phyloP scores from a whole-genome alignment of 2,329 filamentous ascomycete genomes.

The Eutypella sp. region DNA sequence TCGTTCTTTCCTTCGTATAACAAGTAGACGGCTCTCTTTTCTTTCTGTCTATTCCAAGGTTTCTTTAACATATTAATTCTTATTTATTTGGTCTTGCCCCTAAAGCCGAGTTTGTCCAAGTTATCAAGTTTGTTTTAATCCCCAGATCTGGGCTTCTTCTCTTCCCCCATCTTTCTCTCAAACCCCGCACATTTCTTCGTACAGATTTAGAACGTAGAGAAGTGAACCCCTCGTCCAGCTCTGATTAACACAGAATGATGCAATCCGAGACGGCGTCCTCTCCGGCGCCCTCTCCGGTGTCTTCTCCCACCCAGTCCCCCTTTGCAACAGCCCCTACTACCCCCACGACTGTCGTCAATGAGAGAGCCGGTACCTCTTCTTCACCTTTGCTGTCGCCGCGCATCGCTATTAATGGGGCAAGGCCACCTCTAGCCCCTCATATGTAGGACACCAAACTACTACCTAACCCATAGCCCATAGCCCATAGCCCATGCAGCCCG shows the following conservation, averaged over 20 bases:
- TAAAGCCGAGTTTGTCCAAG: no score
- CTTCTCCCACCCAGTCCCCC: background rate
- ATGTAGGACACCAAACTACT: slow-evolving; percentile 32
- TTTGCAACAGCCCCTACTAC: slow-evolving; percentile 3
- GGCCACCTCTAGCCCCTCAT: slow-evolving; percentile 31
- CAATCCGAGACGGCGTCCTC: slow-evolving; percentile 8
- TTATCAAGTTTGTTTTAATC: no score
- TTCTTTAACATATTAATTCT: no score
- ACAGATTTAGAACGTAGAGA: background rate
- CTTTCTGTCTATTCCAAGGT: no score
- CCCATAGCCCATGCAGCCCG: background rate
- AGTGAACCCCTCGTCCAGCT: background rate
- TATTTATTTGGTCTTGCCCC: no score
- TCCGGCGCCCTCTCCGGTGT: slow-evolving; percentile 9
- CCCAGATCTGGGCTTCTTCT: no score
- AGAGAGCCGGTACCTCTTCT: slow-evolving; percentile 8
- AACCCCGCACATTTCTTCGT: background rate
- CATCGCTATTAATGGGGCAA: slow-evolving; percentile 32
- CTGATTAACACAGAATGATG: slow-evolving; percentile 16
- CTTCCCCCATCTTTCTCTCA: background rate
- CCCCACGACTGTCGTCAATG: no score
- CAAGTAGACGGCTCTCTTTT: no score
- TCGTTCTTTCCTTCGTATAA: no score
- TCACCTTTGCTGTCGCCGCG: slow-evolving; percentile 29
- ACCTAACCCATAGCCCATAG: slow-evolving; percentile 2